Evolutionary conservation across 1,139 yeast species (phyloP).

Genomic region (Hemisphaericaspora xylofermentans): DNA sequence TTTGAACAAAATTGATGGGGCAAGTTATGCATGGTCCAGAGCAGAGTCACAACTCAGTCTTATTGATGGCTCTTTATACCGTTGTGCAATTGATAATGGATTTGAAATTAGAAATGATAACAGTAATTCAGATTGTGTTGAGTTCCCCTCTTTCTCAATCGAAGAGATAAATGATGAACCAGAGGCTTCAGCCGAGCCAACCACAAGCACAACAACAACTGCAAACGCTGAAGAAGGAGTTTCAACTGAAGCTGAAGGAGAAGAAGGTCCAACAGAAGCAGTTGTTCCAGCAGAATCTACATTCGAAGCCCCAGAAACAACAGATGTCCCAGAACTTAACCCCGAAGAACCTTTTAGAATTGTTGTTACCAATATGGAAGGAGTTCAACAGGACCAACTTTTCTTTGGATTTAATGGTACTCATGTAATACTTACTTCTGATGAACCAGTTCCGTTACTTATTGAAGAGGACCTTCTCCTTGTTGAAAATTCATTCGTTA

Average conservation of each 20-base stretch:
- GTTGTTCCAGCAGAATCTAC: not conserved
- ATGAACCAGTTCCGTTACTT: not conserved
- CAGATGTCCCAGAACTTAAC: conserved; percentile 2
- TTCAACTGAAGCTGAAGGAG: not conserved
- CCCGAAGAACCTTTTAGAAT: conserved; percentile 31
- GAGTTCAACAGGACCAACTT: not conserved
- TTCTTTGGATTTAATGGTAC: not conserved
- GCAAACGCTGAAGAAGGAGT: conserved; percentile 4
- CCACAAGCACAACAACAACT: too few relatives aligned
- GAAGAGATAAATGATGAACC: too few relatives aligned
- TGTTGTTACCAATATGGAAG: too few relatives aligned
- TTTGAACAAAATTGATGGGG: too few relatives aligned
- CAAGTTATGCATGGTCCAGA: too few relatives aligned
- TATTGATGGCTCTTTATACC: too few relatives aligned
- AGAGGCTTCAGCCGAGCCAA: too few relatives aligned
- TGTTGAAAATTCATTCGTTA: conserved; percentile 13
- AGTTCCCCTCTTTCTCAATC: too few relatives aligned
- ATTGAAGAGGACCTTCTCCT: conserved; percentile 4
- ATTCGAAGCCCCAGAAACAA: not conserved
- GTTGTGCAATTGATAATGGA: too few relatives aligned
- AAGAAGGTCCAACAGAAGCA: conserved; percentile 1
- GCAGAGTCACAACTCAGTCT: too few relatives aligned
- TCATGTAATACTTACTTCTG: not conserved
- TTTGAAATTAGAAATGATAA: too few relatives aligned
- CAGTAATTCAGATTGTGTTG: too few relatives aligned